Evolutionary conservation across 352 stramenopile species (phyloP), one percentile per base, ranked within the genome.

Genomic region (Phytophthora fragariaefolia): DNA sequence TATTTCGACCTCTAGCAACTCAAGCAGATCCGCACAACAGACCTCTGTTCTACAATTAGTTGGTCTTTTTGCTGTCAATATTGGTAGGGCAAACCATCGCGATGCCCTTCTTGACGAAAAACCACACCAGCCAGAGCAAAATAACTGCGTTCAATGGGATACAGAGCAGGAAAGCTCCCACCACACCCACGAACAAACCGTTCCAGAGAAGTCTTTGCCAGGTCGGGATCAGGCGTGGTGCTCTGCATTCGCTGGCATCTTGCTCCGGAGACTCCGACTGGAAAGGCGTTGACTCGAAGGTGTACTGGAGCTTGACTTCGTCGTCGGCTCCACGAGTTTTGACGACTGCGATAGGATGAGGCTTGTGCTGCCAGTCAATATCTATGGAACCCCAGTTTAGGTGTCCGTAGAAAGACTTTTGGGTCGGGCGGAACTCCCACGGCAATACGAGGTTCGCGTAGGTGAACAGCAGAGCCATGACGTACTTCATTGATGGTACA

Each of bases 371-470:
- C 89, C 90, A 98, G 77, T 98, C 92, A 57, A 98, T 89, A 27
- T 97, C 86, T 42, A 98, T 86, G 48, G 96, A 90, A n/a, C 87
- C 95, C 85, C 96, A 97, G 73, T 98, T 98, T 23, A 97, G 69
- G 43, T 90, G 89, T 23, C 93, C 87, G 53, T 95, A 97, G 65
- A 90, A 95, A 45, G 84, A 63, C 53, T 89, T 63, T 38, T 83
- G 61, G 10, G 75, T 46, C 13, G 83, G 73, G 36, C 83, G 87
- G 75, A 92, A 90, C 57, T 96, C 76, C 87, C 88, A 95, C 52
- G 84, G 86, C 56, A 96, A 51, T 17, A 89, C 48, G 50, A 93
- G 50, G 72, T 92, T 96, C 8, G 75, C 80, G 34, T 85, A 83
- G 20, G 88, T 93, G 59, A 90, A 91, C 27, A 86, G 17, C 34